Percentiles rank a stretch among this genome's conserved stretches.
Conservation (phyloP, 208 protist genomes). For the Endotrypanum monterogeii region DNA sequence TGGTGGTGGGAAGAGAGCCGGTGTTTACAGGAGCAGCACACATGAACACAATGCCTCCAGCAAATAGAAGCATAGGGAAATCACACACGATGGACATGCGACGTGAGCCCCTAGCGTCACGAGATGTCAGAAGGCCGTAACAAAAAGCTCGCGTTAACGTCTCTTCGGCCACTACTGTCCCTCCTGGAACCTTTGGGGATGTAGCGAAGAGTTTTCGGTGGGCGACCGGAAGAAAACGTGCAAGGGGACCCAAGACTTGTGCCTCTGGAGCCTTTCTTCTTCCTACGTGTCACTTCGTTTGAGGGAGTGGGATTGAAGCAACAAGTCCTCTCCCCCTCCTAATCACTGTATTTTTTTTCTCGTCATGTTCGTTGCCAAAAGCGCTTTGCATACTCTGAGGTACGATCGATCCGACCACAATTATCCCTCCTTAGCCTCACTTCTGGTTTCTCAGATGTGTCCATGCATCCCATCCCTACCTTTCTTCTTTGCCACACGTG, state of each 20-base stretch:
- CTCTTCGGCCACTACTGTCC: neutral
- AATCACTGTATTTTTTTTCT: too few species aligned
- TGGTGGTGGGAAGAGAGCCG: neutral
- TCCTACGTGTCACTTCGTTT: neutral
- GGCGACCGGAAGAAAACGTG: neutral
- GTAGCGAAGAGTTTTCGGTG: neutral
- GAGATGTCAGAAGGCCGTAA: neutral
- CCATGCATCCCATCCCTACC: too few species aligned
- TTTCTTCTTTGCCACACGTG: too few species aligned
- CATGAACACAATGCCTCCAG: neutral
- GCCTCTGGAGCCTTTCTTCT: neutral
- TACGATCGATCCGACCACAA: too few species aligned
- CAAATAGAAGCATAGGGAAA: neutral
- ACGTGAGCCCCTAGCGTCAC: neutral
- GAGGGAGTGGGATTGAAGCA: too few species aligned
- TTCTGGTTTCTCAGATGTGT: too few species aligned
- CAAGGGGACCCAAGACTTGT: neutral
- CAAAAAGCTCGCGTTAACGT: neutral
- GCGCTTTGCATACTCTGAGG: too few species aligned
- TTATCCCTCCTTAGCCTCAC: too few species aligned
- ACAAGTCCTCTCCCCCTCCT: too few species aligned
- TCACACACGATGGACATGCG: neutral
- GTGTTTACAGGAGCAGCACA: neutral
- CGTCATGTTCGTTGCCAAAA: too few species aligned
- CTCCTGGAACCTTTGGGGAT: neutral